These are phyloP conservation scores for Citrus mangshanensis DNA, from an alignment of 345 rosid genomes.

Conservation along the genomic window DNA sequence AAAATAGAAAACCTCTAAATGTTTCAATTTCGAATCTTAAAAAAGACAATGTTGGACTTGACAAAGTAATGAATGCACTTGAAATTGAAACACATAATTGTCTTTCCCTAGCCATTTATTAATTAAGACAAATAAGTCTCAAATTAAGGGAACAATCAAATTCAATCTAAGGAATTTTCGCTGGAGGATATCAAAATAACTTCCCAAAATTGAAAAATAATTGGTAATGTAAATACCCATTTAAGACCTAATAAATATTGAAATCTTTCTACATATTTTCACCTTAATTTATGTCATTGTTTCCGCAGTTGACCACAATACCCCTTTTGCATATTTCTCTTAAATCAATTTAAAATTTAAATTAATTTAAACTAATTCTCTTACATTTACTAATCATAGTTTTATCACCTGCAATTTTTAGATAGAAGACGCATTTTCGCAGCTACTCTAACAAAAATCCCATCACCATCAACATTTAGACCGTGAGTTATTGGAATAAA, in stretches of 20 bases:
- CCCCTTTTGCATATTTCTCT: not conserved
- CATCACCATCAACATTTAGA: not conserved
- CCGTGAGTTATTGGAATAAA: not conserved
- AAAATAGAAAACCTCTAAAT: not conserved
- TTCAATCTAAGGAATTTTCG: not conserved
- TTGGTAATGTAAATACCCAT: constrained; percentile 7
- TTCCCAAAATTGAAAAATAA: not conserved
- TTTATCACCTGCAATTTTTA: not conserved
- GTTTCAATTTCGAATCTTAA: not conserved
- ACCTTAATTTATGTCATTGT: constrained; percentile 2
- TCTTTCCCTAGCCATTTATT: not conserved
- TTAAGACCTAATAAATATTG: constrained; percentile 20
- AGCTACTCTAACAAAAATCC: not conserved
- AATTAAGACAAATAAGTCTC: not conserved
- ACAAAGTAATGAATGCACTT: not conserved
- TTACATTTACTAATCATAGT: not conserved
- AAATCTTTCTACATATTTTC: constrained; percentile 7
- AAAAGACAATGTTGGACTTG: not conserved
- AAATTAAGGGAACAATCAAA: not conserved
- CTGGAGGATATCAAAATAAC: not conserved
- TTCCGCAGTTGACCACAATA: not conserved
- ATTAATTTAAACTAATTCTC: not conserved
- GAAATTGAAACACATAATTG: not conserved
- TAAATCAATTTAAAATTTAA: not conserved
- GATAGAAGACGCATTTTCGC: not conserved